Base-by-base conservation (phyloP, 768 basidiomycete genomes). In the Coprinellus micaceus region DNA sequence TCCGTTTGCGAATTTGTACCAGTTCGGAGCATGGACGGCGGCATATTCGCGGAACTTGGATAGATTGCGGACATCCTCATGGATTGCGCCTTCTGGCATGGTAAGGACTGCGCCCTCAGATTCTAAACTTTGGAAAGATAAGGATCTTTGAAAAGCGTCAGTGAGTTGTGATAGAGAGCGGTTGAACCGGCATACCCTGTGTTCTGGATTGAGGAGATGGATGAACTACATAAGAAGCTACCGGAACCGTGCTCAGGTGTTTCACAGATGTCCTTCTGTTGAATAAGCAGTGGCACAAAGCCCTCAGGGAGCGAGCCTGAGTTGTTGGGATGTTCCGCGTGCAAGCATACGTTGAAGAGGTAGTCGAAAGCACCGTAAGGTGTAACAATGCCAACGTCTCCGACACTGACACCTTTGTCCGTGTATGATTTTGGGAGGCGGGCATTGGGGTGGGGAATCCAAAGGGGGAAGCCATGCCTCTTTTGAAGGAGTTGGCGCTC, bases 381-480 rank as follows among this genome's bases (percentile, higher is more conserved):
- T 2, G 70, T 65, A 21, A 77, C 56, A n/a, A 74, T 64, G 10
- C 73, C 72, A 11, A 77, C 69, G 51, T 77, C 76, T 1, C 76
- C 75, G 39, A 76, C 72, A 26, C 57, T 67, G 41, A 71, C 64
- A 0, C 74, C 74, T 36, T 62, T 53, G 5, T 54, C 58, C 48
- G 60, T 63, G 46, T 69, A 67, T 19, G 63, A 62, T 3, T 54
- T 49, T 19, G 67, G 66, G 6, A 69, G 57, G 10, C 40, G 56
- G 26, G 49, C 53, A 37, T 67, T 64, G 7, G 69, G 68, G 25
- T 70, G 67, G 7, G 74, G 75, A 10, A 65, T 64, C 71, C 69
- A 74, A 22, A 74, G 56, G 2, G 72, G 73, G 51, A 69, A 70
- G 1, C 75, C 76, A 29, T 69, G 67, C 15, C 64, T 57, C 41